Evolutionary conservation across 306 rosid genomes (phyloP).

Genomic region (Argentina anserina): DNA sequence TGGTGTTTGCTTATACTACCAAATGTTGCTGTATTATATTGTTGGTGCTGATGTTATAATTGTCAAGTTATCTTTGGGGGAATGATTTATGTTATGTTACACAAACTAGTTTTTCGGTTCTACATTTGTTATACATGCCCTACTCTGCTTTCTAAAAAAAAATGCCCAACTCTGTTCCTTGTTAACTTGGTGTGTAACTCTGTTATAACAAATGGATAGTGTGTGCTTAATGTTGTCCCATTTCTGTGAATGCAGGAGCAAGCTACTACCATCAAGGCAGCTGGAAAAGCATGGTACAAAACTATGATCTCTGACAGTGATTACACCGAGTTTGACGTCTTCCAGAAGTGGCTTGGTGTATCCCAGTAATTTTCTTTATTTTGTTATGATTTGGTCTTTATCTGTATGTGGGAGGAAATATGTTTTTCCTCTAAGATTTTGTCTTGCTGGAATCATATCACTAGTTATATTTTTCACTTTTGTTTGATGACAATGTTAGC

Average conservation of each 20-base stretch:
- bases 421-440: neutral
- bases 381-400: conserved; percentile 12
- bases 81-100: no score
- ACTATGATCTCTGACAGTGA: conserved; percentile 43
- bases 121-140: neutral
- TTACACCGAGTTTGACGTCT: conserved; percentile 39
- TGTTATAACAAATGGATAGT: neutral
- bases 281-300: conserved; percentile 40
- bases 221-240: neutral
- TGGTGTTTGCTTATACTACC: neutral
- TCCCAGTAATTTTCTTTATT: conserved; percentile 24
- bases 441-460: conserved; percentile 13
- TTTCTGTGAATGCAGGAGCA: conserved; percentile 25
- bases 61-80: neutral
- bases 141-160: no score
- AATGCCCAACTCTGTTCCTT: neutral
- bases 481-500: neutral
- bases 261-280: conserved; percentile 27
- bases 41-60: neutral
- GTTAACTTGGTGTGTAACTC: neutral
- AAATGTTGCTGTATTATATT: no score
- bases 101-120: no score
- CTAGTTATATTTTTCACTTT: conserved; percentile 13
- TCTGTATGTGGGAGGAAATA: conserved; percentile 14
- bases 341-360: conserved; percentile 36